A percentile compares a stretch with the other conserved stretches of the same genome.
Evolutionary conservation across 768 basidiomycete genomes (phyloP).

Genomic region (Russula brevipes): DNA sequence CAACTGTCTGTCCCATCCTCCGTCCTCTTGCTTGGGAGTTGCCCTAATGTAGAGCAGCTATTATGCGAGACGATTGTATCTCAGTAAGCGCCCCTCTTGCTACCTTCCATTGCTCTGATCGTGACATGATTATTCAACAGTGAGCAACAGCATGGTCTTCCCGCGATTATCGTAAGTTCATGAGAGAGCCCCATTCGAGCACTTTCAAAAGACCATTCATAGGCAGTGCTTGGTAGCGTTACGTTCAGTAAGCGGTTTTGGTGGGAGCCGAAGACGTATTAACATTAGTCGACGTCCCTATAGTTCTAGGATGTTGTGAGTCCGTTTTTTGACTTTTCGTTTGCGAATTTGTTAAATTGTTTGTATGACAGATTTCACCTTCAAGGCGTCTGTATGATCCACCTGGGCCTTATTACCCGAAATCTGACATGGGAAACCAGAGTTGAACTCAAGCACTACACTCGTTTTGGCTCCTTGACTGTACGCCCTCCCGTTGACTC

Average conservation of each 20-base stretch:
- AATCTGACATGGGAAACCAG: conserved; percentile 19
- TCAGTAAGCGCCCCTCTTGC: background rate
- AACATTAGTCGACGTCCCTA: background rate
- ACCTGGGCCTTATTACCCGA: background rate
- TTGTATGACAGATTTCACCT: conserved; percentile 39
- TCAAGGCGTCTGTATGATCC: conserved; percentile 37
- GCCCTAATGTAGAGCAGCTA: background rate
- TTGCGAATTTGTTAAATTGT: background rate
- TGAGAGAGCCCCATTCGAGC: too few relatives aligned
- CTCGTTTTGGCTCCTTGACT: conserved; percentile 33
- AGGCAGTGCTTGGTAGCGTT: conserved; percentile 36
- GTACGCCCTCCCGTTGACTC: conserved; percentile 25
- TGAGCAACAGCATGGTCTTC: background rate
- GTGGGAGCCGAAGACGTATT: background rate
- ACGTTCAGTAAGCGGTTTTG: conserved; percentile 38
- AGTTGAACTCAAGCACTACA: conserved; percentile 32
- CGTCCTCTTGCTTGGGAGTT: background rate
- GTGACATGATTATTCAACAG: background rate
- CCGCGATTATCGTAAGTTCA: conserved; percentile 1
- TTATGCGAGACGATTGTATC: conserved; percentile 10
- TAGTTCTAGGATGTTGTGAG: conserved; percentile 28
- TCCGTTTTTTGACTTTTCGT: background rate
- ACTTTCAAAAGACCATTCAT: background rate
- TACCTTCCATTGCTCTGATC: background rate
- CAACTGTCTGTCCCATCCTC: background rate